Evolutionary conservation across 2,329 filamentous ascomycete genomes (phyloP).

Genomic region (Pseudogymnoascus sp.): DNA sequence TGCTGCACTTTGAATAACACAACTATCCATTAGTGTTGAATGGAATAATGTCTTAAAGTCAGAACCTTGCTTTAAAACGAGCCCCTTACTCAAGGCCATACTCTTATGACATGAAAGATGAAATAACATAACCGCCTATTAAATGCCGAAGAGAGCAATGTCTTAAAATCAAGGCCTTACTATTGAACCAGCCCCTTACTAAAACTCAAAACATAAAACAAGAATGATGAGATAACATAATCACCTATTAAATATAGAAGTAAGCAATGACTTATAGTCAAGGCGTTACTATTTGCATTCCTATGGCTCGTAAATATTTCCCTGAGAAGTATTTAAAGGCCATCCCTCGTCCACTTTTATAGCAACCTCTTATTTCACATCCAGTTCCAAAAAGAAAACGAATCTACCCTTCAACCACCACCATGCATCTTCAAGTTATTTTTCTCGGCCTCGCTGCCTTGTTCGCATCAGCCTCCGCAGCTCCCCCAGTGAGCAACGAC

Average conservation of each 20-base stretch:
- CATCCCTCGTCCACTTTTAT: neutral
- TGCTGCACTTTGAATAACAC: neutral
- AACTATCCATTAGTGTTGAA: neutral
- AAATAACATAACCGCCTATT: too few species aligned
- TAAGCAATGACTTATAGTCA: neutral
- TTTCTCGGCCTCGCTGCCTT: neutral
- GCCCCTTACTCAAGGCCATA: too few species aligned
- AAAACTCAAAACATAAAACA: neutral
- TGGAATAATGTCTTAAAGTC: neutral
- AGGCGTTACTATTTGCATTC: neutral
- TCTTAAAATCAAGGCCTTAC: too few species aligned
- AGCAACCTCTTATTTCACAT: neutral
- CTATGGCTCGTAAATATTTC: neutral
- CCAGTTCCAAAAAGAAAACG: neutral
- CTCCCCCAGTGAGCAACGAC: neutral
- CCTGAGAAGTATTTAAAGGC: neutral
- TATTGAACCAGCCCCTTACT: neutral
- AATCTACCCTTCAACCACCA: neutral
- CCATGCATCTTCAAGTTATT: neutral
- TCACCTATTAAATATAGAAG: neutral
- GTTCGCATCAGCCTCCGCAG: neutral
- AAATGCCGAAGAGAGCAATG: too few species aligned
- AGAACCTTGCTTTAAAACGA: neutral
- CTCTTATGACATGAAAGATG: too few species aligned
- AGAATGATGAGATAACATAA: neutral